Evolutionary conservation across 352 stramenopile species (phyloP).

Genomic region (Phytophthora parvispora): DNA sequence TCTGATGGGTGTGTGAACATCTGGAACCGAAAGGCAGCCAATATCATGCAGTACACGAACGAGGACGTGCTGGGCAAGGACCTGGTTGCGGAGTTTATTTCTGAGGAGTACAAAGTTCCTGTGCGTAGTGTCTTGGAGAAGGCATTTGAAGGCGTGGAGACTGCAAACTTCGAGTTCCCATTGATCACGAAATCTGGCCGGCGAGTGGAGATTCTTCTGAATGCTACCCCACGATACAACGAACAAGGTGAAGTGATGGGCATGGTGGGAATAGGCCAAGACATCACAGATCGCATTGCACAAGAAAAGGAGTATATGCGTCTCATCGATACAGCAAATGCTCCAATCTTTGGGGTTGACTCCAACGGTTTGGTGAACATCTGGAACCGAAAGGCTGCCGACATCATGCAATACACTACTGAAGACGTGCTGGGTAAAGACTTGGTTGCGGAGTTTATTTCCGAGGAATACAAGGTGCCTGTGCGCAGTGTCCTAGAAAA

Average conservation of each 20-base stretch:
- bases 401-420: constrained; percentile 81
- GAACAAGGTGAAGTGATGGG: constrained; percentile 63
- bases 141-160: constrained; percentile 64
- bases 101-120: constrained; percentile 38
- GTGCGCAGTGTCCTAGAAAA: constrained; percentile 49
- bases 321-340: constrained; percentile 78
- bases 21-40: constrained; percentile 69
- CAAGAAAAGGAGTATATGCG: constrained; percentile 74
- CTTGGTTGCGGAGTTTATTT: constrained; percentile 71
- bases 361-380: constrained; percentile 64
- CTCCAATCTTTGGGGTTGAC: constrained; percentile 78
- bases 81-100: constrained; percentile 47
- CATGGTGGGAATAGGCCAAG: constrained; percentile 67
- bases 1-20: constrained; percentile 64
- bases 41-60: constrained; percentile 67
- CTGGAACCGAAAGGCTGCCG: constrained; percentile 84
- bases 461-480: constrained; percentile 34
- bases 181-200: constrained; percentile 59
- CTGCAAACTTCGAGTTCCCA: constrained; percentile 67
- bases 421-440: constrained; percentile 82
- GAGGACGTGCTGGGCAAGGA: constrained; percentile 60
- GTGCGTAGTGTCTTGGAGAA: constrained; percentile 44
- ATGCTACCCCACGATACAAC: constrained; percentile 61
- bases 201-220: constrained; percentile 61
- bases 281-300: constrained; percentile 69